Base-by-base conservation (phyloP, 2,329 filamentous ascomycete species). In the Fusarium longipes region DNA sequence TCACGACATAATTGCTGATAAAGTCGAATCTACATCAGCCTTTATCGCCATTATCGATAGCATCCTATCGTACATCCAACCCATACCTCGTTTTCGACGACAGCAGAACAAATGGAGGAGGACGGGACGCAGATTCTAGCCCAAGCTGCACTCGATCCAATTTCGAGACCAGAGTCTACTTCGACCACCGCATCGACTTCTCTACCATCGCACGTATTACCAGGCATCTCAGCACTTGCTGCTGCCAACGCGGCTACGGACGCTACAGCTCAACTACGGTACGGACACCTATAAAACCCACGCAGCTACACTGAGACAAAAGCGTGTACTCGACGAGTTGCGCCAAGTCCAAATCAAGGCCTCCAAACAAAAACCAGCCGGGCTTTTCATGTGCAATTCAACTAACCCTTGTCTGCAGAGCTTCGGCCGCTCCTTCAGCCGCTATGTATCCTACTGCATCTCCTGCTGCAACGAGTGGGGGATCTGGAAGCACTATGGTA, bases 101-200 rank as follows among this genome's bases (percentile, higher is more conserved):
- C 18, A 29, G 24, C 25, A 17, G 22, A 48, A 36, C 38, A 55
- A 48, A 53, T 76, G 70, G 85, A 85, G 82, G 84, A 85, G 71
- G 83, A 85, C 67, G 79, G 77, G 57, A 67, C 77, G 30, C 79
- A 81, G 53, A 69, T 78, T 45, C 73, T 82, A 42, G 74, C 80
- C 38, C 73, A 78, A 35, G 77, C 79, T 33, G 75, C 76, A 11
- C 73, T 81, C 39, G 84, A 87, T 64, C 78, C 82, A 18, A 81
- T 84, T 59, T 84, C 84, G 29, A 79, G 82, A 67, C 82, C 82
- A 22, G 82, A 79, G 68, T 84, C 84, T 30, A 81, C 82, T 4
- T 83, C 84, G 5, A 82, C 82, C 2, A 78, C 81, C 20, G 79
- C 78, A 18, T 82, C 82, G 17, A 73, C 80, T 29, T 73, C 74